Base-by-base conservation (phyloP, 148 eudicot species). In the Amaranthus cruentus region DNA sequence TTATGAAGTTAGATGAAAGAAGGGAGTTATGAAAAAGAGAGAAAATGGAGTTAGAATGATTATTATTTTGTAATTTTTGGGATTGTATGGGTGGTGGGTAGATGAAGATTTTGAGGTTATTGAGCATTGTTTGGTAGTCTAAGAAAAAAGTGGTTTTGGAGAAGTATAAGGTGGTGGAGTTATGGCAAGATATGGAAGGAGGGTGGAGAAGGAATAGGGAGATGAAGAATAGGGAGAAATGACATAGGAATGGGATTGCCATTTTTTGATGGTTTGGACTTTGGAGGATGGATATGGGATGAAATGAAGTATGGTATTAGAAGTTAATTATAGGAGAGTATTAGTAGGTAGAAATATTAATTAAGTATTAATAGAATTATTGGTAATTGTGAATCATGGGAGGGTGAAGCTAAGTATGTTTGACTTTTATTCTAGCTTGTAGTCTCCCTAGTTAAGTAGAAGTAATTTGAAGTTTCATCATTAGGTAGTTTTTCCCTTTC, bases 121-220 rank as follows among this genome's bases (percentile, higher is more conserved):
- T 3, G 52, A 81, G 72, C 98, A 94, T 94, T 53, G 78, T 84
- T 6, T 84, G 62, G 81, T 85, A 89, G 76, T 91, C 80, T 3
- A 81, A 51, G 74, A 76, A 74, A 53, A 91, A 74, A 43, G 86
- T 87, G 52, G 81, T 7, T 11, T 87, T 81, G 3, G 95, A 84
- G 72, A 85, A 88, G 83, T 88, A 85, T 0, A 82, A 84, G 47
- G 79, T 10, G 21, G 81, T 15, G 65, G 62, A 7, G 69, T 1
- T 63, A 65, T 12, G 71, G 78, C n/a, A 13, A 62, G 84, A 4
- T 73, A 64, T 46, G 55, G 13, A 42, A 18, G 59, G 47, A 18
- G 66, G 42, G 67, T 28, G 54, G 73, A 15, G 5, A 55, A 64
- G 6, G 78, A 80, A 69, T 74, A 71, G 43, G 80, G 75, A 13